A percentile compares a stretch with the other conserved stretches of the same genome.
Evolutionary conservation across 2,329 filamentous ascomycete species (phyloP).

Genomic region (Parastagonospora nodorum): DNA sequence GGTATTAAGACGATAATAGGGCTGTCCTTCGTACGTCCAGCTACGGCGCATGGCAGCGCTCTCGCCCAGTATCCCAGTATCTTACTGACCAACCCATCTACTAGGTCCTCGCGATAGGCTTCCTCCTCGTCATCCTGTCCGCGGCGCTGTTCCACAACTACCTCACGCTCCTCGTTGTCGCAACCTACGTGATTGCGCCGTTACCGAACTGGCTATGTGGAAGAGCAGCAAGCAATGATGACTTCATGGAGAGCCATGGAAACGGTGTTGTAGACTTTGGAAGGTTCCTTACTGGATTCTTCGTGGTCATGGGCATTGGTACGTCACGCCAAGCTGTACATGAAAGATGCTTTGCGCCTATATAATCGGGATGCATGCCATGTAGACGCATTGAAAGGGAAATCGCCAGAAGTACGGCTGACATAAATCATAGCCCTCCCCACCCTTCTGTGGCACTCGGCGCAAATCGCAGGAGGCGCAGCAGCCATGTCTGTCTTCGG

Average conservation of each 20-base stretch:
- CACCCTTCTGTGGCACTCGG: conserved; percentile 82
- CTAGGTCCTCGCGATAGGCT: conserved; percentile 91
- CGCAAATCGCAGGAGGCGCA: conserved; percentile 78
- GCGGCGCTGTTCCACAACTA: conserved; percentile 95
- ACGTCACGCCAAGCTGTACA: conserved; percentile 48
- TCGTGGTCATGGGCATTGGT: conserved; percentile 98
- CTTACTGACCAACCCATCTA: conserved; percentile 4
- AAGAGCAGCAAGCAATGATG: conserved; percentile 87
- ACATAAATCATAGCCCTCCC: conserved; percentile 70
- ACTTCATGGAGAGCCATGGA: conserved; percentile 86
- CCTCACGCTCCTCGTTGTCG: conserved; percentile 92
- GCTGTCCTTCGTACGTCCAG: conserved; percentile 81
- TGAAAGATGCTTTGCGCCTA: background rate
- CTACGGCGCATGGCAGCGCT: conserved; percentile 18
- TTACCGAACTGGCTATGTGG: conserved; percentile 96
- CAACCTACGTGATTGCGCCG: conserved; percentile 90
- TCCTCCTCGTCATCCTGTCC: conserved; percentile 97
- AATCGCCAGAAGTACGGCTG: background rate
- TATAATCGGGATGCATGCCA: background rate
- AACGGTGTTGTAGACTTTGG: conserved; percentile 91
- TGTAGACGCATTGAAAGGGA: background rate
- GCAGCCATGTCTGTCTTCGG: conserved; percentile 96
- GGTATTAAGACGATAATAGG: conserved; percentile 99
- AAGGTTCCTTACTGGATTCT: conserved; percentile 89
- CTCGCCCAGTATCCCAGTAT: background rate